Evolutionary conservation across 2,329 filamentous ascomycete genomes (phyloP).

Genomic region (Penicillium polonicum): DNA sequence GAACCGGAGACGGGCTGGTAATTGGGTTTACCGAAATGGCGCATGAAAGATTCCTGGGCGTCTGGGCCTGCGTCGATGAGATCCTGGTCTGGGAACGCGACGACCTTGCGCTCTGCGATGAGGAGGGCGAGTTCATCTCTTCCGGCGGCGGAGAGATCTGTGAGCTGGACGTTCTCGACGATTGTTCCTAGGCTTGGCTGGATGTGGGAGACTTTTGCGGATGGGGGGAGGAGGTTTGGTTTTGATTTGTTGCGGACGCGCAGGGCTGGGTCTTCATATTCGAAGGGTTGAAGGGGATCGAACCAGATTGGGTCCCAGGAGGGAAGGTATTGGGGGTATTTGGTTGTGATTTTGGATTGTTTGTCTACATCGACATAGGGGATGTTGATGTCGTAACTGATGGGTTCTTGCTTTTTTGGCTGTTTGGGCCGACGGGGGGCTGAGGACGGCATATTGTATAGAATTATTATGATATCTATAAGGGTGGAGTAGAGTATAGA

Average conservation of each 20-base stretch:
- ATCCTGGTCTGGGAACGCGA: constrained; percentile 54
- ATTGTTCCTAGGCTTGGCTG: constrained; percentile 46
- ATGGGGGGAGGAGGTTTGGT: constrained; percentile 35
- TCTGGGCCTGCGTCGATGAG: constrained; percentile 47
- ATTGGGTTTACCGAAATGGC: constrained; percentile 48
- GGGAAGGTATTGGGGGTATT: constrained; percentile 49
- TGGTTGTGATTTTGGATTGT: constrained; percentile 38
- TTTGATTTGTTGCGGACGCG: constrained; percentile 44
- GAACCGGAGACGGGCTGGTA: constrained; percentile 48
- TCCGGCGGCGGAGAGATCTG: constrained; percentile 46
- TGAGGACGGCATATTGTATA: constrained; percentile 31
- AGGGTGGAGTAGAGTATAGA: neutral
- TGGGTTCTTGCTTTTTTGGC: constrained; percentile 34
- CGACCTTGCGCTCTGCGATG: constrained; percentile 64
- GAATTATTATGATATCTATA: neutral
- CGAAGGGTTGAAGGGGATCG: constrained; percentile 46
- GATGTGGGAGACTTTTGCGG: constrained; percentile 39
- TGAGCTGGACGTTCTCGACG: constrained; percentile 49
- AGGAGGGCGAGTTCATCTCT: constrained; percentile 59
- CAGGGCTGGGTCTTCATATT: constrained; percentile 49
- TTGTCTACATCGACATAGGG: constrained; percentile 47
- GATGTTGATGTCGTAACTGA: constrained; percentile 51
- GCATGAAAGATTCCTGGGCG: constrained; percentile 46
- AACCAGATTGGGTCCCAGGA: constrained; percentile 51
- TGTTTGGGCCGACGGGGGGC: constrained; percentile 32